Base-by-base conservation (phyloP, 148 eudicot species). In the Vaccinium darrowii region DNA sequence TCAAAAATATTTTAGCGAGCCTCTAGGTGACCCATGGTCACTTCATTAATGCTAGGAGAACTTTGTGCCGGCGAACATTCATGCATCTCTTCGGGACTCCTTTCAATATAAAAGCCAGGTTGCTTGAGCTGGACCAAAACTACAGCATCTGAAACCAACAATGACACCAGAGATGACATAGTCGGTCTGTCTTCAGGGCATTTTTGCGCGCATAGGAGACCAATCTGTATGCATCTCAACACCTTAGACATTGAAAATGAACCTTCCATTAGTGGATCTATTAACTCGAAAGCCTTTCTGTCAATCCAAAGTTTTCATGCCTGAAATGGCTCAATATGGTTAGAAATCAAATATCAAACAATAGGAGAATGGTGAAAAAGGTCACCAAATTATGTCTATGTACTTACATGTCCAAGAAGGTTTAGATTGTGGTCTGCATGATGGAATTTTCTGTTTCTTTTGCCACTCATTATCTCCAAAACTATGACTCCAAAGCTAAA, bases 301-400 rank as follows among this genome's bases (percentile, higher is more conserved):
- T 84, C 86, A 11, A 1, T 58, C 86, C 81, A 87, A 63, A 78
- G 54, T 58, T 54, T 60, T 84, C 88, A 84, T 30, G 82, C 86
- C 88, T 87, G 25, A 13, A 78, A 36, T 23, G 16, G 56, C 65
- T 57, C 67, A 75, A 19, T 6, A 79, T 13, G 15, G 21, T 13
- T 57, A 57, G 12, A 56, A 57, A 16, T 25, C 54, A 78, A 53
- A 6, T 15, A 53, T 53, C 13, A 8, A 57, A 25, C 0, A 23
- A 53, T 7, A 51, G 25, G 39, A 25, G 43, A 52, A 33, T 33
- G 25, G 7, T 36, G 50, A 19, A 56, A 78, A 49, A 76, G 11
- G 43, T 0, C 12, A 3, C 9, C 19, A 39, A 1, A 49, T n/a
- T n/a, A 87, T 27, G 85, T 47, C 73, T 30, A 43, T 47, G 14